Evolutionary conservation across 2,329 filamentous ascomycete genomes (phyloP).

Genomic region (Colletotrichum agaves): DNA sequence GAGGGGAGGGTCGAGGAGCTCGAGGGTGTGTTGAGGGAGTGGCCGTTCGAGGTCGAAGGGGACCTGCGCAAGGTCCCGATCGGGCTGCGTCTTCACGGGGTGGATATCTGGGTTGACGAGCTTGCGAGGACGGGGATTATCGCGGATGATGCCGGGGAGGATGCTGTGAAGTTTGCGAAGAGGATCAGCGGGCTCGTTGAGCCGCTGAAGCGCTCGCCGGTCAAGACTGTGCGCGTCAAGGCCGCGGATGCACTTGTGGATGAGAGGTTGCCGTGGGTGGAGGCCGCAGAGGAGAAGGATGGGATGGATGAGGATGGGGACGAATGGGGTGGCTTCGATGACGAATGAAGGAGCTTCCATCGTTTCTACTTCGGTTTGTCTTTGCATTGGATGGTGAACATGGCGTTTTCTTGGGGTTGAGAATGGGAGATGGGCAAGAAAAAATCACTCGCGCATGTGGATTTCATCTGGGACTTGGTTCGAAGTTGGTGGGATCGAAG

Average conservation of each 20-base stretch:
- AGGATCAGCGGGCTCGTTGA: constrained; percentile 66
- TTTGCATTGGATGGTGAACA: constrained; percentile 36
- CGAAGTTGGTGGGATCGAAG: not conserved
- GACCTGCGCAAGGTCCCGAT: constrained; percentile 73
- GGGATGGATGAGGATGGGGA: constrained; percentile 50
- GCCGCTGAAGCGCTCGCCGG: constrained; percentile 66
- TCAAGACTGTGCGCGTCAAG: constrained; percentile 77
- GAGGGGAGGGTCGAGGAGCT: constrained; percentile 49
- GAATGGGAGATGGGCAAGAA: constrained; percentile 9
- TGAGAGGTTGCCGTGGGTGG: constrained; percentile 75
- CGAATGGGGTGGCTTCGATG: constrained; percentile 38
- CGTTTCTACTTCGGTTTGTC: not conserved
- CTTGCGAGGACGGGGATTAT: constrained; percentile 75
- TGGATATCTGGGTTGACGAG: constrained; percentile 95
- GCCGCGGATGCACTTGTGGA: constrained; percentile 79
- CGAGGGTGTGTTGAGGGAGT: constrained; percentile 50
- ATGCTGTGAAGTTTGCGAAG: constrained; percentile 60
- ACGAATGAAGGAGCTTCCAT: constrained; percentile 16
- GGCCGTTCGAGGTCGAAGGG: constrained; percentile 53
- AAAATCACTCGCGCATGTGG: constrained; percentile 1
- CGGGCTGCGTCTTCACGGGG: constrained; percentile 84
- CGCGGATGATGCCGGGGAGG: constrained; percentile 48
- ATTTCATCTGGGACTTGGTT: constrained; percentile 6
- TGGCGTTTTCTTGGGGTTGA: constrained; percentile 24
- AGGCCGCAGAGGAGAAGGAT: constrained; percentile 48